Conservation (phyloP, 305 asterid species). For the Nicotiana rustica region DNA sequence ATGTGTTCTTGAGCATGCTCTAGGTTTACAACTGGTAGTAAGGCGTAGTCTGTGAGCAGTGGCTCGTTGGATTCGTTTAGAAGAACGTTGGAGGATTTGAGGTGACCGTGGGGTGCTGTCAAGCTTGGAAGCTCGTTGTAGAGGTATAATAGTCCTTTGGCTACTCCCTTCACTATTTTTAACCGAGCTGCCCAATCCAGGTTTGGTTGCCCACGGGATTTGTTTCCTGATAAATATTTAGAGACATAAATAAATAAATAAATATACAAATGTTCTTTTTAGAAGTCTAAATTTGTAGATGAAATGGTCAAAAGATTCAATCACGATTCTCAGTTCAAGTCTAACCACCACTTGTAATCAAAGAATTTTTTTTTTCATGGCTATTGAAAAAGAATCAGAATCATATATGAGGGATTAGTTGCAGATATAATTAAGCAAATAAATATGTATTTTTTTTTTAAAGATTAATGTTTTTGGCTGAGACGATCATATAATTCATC, state of each 20-base stretch:
- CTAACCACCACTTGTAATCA: no score
- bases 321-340: neutral
- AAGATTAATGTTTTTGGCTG: no score
- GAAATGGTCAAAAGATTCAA: neutral
- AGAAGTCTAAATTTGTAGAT: neutral
- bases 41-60: constrained; percentile 64
- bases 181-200: constrained; percentile 72
- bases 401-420: neutral
- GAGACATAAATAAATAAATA: no score
- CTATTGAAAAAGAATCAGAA: neutral
- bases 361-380: neutral
- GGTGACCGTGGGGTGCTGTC: constrained; percentile 77
- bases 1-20: constrained; percentile 66
- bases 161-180: constrained; percentile 65
- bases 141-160: constrained; percentile 63
- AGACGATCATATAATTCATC: no score
- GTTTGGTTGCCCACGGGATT: constrained; percentile 39
- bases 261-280: neutral
- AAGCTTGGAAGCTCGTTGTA: constrained; percentile 69
- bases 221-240: constrained; percentile 45
- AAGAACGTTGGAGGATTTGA: constrained; percentile 76
- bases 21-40: constrained; percentile 64
- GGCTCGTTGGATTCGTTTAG: constrained; percentile 53
- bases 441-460: neutral
- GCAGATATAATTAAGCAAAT: neutral